A percentile compares a stretch with the other conserved stretches of the same genome.
phyloP scores from a whole-genome alignment of 352 stramenopile genomes.

The Globisporangium radiosum region DNA sequence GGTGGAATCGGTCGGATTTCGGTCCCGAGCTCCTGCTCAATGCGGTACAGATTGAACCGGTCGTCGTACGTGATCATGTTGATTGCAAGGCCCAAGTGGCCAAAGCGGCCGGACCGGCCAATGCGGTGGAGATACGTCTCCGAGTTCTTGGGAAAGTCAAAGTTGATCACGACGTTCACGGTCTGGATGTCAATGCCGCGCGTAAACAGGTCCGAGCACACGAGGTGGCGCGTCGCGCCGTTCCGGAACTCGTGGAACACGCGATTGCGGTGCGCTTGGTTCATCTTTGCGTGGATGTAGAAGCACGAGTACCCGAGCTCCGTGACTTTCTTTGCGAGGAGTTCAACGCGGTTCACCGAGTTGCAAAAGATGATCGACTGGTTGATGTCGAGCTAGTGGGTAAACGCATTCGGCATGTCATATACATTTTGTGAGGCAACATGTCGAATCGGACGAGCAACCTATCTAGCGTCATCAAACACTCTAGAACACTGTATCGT shows the following conservation, averaged over 20 bases:
- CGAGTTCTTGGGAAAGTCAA: constrained; percentile 99
- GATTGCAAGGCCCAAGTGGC: constrained; percentile 98
- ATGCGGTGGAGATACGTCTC: constrained; percentile 99
- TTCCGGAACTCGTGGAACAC: constrained; percentile 99
- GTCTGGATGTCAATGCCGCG: constrained; percentile 99
- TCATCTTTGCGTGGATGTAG: constrained; percentile 99
- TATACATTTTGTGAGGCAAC: too few species aligned
- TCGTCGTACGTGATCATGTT: constrained; percentile 99
- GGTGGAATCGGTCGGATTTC: constrained; percentile 98
- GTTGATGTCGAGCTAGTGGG: constrained; percentile 95
- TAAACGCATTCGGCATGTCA: not conserved
- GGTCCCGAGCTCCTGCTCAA: constrained; percentile 99
- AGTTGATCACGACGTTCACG: constrained; percentile 99
- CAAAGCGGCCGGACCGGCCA: constrained; percentile 96
- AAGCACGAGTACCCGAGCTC: constrained; percentile 99
- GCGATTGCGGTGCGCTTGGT: constrained; percentile 98
- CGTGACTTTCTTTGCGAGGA: constrained; percentile 99
- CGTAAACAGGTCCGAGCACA: constrained; percentile 99
- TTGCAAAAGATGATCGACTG: constrained; percentile 99
- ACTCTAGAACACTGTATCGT: constrained; percentile 1
- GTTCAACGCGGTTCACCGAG: constrained; percentile 98
- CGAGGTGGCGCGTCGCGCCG: constrained; percentile 94
- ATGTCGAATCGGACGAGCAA: too few species aligned
- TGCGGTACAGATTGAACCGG: constrained; percentile 95
- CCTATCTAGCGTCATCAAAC: not conserved